Conservation (phyloP, 1,284 basidiomycete species). For the Ustilago tritici region DNA sequence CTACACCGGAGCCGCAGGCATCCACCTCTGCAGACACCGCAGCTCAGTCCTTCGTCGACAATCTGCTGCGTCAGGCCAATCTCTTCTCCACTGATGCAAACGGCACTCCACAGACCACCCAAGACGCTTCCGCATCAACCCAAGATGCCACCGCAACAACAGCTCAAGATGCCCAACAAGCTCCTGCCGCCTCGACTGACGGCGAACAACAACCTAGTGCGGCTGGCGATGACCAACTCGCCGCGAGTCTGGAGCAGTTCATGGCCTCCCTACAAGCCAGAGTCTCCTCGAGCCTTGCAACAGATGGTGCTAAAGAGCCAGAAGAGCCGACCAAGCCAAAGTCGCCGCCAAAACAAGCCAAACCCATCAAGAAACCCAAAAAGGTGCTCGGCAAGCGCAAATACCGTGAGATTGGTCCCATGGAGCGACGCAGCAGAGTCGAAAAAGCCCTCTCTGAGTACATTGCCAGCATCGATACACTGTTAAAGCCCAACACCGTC, state of each 20-base stretch:
- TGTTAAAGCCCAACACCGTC: slow-evolving; percentile 42
- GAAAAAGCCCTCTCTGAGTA: slow-evolving; percentile 47
- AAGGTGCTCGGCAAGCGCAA: slow-evolving; percentile 51
- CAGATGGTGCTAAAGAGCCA: slow-evolving; percentile 15
- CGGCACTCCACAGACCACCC: not conserved
- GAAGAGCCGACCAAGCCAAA: slow-evolving; percentile 20
- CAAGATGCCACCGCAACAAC: not conserved
- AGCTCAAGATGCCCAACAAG: not conserved
- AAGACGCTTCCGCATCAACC: not conserved
- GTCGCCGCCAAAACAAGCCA: slow-evolving; percentile 30
- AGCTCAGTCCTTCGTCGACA: slow-evolving; percentile 48
- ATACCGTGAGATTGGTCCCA: slow-evolving; percentile 46
- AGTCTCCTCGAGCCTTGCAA: slow-evolving; percentile 25
- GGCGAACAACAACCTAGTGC: slow-evolving; percentile 6
- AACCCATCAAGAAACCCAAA: slow-evolving; percentile 39
- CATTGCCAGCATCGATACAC: slow-evolving; percentile 42
- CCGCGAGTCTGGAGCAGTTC: slow-evolving; percentile 57
- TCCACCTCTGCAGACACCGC: slow-evolving; percentile 23
- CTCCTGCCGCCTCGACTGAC: not conserved
- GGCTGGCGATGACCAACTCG: slow-evolving; percentile 44
- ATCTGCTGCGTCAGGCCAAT: slow-evolving; percentile 42
- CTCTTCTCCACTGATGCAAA: slow-evolving; percentile 20
- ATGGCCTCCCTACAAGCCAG: slow-evolving; percentile 54
- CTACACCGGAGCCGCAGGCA: slow-evolving; percentile 16
- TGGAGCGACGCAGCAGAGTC: slow-evolving; percentile 45